Conservation (phyloP, 176 grass and related monocot genomes). For the Musa itinerans region DNA sequence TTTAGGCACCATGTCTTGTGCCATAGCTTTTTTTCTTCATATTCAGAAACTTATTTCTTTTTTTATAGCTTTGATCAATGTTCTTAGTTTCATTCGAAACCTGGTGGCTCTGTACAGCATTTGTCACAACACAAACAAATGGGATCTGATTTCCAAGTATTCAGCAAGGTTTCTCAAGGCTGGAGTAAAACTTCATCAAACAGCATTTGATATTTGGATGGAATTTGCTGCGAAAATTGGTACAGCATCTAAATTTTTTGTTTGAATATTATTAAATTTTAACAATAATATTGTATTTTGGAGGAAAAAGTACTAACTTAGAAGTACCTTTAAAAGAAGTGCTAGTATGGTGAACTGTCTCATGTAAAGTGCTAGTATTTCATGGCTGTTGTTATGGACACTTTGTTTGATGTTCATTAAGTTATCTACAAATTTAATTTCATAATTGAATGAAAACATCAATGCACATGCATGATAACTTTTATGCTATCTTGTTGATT, state of each 20-base stretch:
- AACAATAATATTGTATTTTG: background rate
- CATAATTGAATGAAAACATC: too few species aligned
- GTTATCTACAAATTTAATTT: too few species aligned
- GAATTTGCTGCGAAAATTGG: slow-evolving; percentile 86
- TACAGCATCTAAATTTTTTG: slow-evolving; percentile 7
- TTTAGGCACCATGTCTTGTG: background rate
- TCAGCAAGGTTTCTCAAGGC: slow-evolving; percentile 58
- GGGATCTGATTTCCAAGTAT: slow-evolving; percentile 68
- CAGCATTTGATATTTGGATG: slow-evolving; percentile 89
- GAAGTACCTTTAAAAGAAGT: too few species aligned
- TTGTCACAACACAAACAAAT: slow-evolving; percentile 78
- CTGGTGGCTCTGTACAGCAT: slow-evolving; percentile 47
- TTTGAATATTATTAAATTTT: background rate
- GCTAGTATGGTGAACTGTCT: too few species aligned
- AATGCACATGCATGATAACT: too few species aligned
- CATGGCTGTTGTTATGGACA: too few species aligned
- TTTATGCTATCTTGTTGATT: too few species aligned
- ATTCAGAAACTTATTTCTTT: slow-evolving; percentile 8
- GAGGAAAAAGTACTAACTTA: too few species aligned
- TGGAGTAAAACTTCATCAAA: slow-evolving; percentile 63
- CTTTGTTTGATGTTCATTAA: too few species aligned
- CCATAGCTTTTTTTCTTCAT: background rate
- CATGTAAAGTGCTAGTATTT: too few species aligned
- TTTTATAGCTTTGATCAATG: background rate
- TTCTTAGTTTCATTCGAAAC: background rate